These are phyloP conservation scores for Eucalyptus coolabah DNA, from an alignment of 345 rosid genomes.

Conservation along the genomic window DNA sequence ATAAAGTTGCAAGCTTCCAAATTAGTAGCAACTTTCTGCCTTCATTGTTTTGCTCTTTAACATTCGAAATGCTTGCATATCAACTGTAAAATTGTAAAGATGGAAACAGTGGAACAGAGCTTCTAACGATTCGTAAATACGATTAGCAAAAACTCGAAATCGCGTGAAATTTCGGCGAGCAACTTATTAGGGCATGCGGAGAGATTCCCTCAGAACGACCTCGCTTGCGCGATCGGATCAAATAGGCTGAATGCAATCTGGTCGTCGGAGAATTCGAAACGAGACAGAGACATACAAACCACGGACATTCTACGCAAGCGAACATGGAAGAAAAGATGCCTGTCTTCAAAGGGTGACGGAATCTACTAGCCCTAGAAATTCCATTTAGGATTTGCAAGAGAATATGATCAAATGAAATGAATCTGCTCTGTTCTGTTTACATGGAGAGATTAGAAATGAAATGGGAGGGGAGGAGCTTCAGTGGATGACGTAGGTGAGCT, in stretches of 20 bases:
- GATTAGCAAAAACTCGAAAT: not conserved
- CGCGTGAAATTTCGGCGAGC: not conserved
- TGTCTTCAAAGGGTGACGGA: not conserved
- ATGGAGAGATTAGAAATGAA: not conserved
- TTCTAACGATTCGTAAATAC: not conserved
- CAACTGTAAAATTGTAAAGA: not conserved
- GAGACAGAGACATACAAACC: not conserved
- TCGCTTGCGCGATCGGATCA: too few relatives aligned
- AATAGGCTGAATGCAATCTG: too few relatives aligned
- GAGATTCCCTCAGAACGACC: not conserved
- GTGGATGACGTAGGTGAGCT: conserved; percentile 3
- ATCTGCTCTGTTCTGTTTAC: too few relatives aligned
- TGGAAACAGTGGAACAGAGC: not conserved
- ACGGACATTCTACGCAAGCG: not conserved
- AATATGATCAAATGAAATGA: not conserved
- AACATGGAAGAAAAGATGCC: not conserved
- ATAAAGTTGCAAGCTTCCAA: not conserved
- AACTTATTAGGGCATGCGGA: not conserved
- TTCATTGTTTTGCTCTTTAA: not conserved
- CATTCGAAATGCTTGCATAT: not conserved
- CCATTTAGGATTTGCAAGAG: too few relatives aligned
- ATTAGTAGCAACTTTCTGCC: not conserved
- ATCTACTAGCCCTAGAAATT: not conserved
- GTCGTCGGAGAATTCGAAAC: not conserved
- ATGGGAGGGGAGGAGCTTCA: not conserved